A percentile compares a stretch with the other conserved stretches of the same genome.
phyloP scores from a whole-genome alignment of 1,284 basidiomycete species.

The Boletus smithii region DNA sequence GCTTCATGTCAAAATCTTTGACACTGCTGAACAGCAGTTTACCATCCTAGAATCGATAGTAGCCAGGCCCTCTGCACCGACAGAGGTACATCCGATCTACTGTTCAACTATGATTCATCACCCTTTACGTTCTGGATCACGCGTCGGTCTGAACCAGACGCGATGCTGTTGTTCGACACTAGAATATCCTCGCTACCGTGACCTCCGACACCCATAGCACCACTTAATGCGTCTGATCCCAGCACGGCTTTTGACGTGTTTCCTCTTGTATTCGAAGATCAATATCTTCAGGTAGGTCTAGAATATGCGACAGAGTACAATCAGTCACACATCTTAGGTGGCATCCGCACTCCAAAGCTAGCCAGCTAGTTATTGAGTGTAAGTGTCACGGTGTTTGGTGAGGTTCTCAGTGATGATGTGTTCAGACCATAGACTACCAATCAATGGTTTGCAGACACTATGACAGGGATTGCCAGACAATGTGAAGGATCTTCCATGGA shows the following conservation, averaged over 20 bases:
- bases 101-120: conserved; percentile 61
- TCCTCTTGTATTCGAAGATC: conserved; percentile 69
- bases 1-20: conserved; percentile 74
- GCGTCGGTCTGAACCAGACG: conserved; percentile 53
- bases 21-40: conserved; percentile 61
- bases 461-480: too few species aligned
- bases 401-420: too few species aligned
- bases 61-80: conserved; percentile 40
- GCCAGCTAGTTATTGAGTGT: too few species aligned
- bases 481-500: too few species aligned
- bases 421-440: too few species aligned
- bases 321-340: conserved; percentile 39
- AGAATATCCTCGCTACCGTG: conserved; percentile 54
- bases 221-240: conserved; percentile 43
- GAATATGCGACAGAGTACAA: neutral
- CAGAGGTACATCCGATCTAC: conserved; percentile 45
- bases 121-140: conserved; percentile 80
- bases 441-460: too few species aligned
- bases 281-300: conserved; percentile 48
- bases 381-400: too few species aligned
- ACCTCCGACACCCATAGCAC: conserved; percentile 47
- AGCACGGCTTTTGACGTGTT: conserved; percentile 53
- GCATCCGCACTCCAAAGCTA: conserved; percentile 60
- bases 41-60: conserved; percentile 61
- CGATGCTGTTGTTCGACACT: conserved; percentile 68